Evolutionary conservation across 1,139 yeast species (phyloP).

Genomic region (Zygosaccharomyces sapae): DNA sequence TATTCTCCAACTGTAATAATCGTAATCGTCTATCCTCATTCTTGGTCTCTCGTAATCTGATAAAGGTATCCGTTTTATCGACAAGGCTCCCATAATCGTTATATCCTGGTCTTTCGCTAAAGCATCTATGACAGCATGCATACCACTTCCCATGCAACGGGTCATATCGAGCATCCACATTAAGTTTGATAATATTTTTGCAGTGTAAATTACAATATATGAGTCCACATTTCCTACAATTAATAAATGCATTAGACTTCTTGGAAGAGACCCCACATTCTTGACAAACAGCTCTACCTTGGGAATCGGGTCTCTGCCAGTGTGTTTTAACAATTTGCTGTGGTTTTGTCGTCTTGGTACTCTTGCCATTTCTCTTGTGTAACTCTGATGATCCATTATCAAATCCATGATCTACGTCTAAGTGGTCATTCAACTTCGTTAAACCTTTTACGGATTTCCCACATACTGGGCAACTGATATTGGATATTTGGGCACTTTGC

Average conservation of each 20-base stretch:
- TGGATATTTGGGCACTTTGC: conserved; percentile 4
- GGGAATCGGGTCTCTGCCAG: conserved; percentile 53
- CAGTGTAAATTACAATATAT: conserved; percentile 68
- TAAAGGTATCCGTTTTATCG: conserved; percentile 50
- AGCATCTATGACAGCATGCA: conserved; percentile 66
- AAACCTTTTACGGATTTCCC: conserved; percentile 54
- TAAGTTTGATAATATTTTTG: conserved; percentile 46
- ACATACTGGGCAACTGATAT: conserved; percentile 63
- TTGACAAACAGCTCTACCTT: conserved; percentile 37
- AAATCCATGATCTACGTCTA: conserved; percentile 62
- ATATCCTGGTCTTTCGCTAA: conserved; percentile 52
- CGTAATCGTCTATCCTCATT: conserved; percentile 44
- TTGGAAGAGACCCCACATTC: conserved; percentile 43
- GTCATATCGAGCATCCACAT: conserved; percentile 45
- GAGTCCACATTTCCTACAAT: conserved; percentile 70
- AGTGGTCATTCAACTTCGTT: conserved; percentile 59
- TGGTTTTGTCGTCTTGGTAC: conserved; percentile 5
- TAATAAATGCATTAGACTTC: conserved; percentile 50
- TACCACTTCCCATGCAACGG: conserved; percentile 58
- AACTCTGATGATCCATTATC: conserved; percentile 25
- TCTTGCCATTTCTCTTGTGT: conserved; percentile 12
- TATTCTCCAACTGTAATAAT: conserved; percentile 56
- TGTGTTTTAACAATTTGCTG: conserved; percentile 48
- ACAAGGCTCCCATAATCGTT: conserved; percentile 39
- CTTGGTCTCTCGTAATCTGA: conserved; percentile 39